Evolutionary conservation across 2,329 filamentous ascomycete genomes (phyloP), one percentile per base, ranked within the genome.

Genomic region (Dothideomycetes sp.): DNA sequence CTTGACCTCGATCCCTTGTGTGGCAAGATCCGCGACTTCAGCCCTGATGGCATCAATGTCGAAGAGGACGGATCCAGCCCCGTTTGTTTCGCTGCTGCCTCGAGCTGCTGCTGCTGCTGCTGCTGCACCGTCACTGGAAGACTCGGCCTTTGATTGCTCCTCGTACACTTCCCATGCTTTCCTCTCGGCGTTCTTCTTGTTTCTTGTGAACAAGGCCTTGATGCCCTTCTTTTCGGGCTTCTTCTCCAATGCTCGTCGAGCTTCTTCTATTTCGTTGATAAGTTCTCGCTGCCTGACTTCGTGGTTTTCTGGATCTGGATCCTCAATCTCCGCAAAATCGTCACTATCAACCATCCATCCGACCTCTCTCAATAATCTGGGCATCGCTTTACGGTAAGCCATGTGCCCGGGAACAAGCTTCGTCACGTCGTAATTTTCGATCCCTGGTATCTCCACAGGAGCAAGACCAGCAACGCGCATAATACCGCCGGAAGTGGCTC

Each of bases 161-260:
- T 95, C 82, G 57, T 95, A 95, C 7, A 86, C 86, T 59, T 96
- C 89, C 89, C 89, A 95, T 40, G 84, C 83, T 54, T 87, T 86
- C 62, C 87, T 88, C 55, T 87, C 73, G 1, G 72, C 69, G 31
- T 73, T 66, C 60, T 81, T 82, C 64, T 85, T 94, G 53, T 84
- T 87, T 36, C 83, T 77, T 31, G 81, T 80, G 62, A 95, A 95
- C 50, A 93, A 76, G 27, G 78, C 76, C 38, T 59, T 62, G 52
- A 89, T 87, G 31, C 74, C 63, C 58, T 75, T 72, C 54, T 80
- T 78, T 52, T 83, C 48, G 14, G 79, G 80, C 52, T 91, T 83
- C 55, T 77, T 79, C 53, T 94, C 87, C 3, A 94, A 72, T 52
- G 91, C 79, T 55, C 81, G 87, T 29, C 91, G 77, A 5, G 91